Evolutionary conservation across 441 rosid genomes (phyloP).

Genomic region (Eruca vesicaria): DNA sequence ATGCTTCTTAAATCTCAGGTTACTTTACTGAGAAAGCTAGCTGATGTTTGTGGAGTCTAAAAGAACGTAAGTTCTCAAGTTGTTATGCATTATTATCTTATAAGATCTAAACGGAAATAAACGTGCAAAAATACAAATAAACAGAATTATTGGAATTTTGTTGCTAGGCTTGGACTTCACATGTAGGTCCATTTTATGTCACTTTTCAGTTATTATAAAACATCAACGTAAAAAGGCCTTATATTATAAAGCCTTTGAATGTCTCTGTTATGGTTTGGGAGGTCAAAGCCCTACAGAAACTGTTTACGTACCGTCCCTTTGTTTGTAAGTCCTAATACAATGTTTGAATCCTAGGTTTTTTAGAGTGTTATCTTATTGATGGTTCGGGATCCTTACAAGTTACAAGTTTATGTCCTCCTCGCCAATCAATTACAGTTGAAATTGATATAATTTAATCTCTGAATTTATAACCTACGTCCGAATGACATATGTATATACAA

Average conservation of each 20-base stretch:
- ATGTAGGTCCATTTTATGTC: background rate
- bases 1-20: conserved; percentile 34
- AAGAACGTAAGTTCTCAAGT: conserved; percentile 23
- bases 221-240: background rate
- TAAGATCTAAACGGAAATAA: background rate
- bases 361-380: background rate
- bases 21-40: conserved; percentile 28
- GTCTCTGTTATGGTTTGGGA: background rate
- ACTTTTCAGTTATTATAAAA: background rate
- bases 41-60: conserved; percentile 27
- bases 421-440: background rate
- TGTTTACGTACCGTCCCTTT: background rate
- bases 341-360: background rate
- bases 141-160: background rate
- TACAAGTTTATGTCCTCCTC: background rate
- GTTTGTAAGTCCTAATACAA: background rate
- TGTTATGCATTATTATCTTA: conserved; percentile 6
- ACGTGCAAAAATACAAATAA: background rate
- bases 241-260: background rate
- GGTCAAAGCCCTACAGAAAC: background rate
- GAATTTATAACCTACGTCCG: background rate
- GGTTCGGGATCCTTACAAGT: background rate
- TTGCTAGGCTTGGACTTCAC: conserved; percentile 1
- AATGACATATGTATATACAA: background rate
- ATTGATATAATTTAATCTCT: background rate